phyloP scores from a whole-genome alignment of 2,329 filamentous ascomycete genomes.

The Penicillium sp. region DNA sequence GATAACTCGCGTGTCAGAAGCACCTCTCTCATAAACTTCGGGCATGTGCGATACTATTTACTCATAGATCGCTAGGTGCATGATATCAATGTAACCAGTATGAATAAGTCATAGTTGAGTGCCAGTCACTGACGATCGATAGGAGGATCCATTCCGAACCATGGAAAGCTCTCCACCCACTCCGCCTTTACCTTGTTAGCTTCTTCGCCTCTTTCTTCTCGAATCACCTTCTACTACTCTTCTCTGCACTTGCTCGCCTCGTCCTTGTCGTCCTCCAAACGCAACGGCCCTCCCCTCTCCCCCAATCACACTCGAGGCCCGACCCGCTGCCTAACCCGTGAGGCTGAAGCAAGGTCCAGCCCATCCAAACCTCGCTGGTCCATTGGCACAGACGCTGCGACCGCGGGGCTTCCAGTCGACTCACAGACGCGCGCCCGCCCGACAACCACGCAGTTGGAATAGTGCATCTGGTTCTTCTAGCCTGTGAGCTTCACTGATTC shows the following conservation, averaged over 20 bases:
- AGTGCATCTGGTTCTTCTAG: constrained; percentile 15
- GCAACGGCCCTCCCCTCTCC: neutral
- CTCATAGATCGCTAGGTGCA: neutral
- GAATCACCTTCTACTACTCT: constrained; percentile 1
- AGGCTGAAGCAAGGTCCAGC: constrained; percentile 36
- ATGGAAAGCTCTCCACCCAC: constrained; percentile 25
- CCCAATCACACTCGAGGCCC: constrained; percentile 12
- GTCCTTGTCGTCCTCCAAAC: constrained; percentile 1
- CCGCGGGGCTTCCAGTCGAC: constrained; percentile 15
- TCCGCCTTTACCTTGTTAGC: constrained; percentile 19
- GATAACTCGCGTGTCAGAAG: too few species aligned
- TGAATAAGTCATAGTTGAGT: neutral
- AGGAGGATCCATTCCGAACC: constrained; percentile 33
- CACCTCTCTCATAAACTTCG: neutral
- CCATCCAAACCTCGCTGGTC: constrained; percentile 7
- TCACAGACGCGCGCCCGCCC: constrained; percentile 17
- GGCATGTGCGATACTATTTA: neutral
- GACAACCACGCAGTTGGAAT: constrained; percentile 10
- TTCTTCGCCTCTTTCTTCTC: constrained; percentile 13
- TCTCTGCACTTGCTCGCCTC: constrained; percentile 3
- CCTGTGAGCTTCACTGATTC: constrained; percentile 19
- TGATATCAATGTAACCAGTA: neutral
- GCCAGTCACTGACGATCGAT: neutral
- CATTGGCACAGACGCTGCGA: constrained; percentile 15
- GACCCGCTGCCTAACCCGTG: constrained; percentile 42